A percentile compares a stretch with the other conserved stretches of the same genome.
Evolutionary conservation across 1,284 basidiomycete species (phyloP).

Genomic region (Rhizoctonia solani): DNA sequence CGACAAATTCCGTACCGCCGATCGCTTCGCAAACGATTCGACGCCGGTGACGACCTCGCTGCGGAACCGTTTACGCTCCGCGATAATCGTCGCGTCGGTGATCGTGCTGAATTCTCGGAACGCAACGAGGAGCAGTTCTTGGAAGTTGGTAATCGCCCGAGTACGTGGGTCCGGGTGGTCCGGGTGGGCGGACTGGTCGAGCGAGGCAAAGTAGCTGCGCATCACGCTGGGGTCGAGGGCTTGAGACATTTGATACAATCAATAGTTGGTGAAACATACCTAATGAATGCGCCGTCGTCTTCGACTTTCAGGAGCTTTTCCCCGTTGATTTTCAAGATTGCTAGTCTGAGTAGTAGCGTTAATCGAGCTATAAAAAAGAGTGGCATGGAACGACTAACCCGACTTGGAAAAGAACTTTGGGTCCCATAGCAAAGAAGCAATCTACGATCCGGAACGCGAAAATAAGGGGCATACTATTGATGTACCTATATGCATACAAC

Average conservation of each 20-base stretch:
- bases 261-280: slow-evolving; percentile 53
- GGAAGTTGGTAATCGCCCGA: slow-evolving; percentile 96
- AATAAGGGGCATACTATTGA: slow-evolving; percentile 99
- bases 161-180: slow-evolving; percentile 85
- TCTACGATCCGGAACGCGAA: slow-evolving; percentile 99
- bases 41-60: slow-evolving; percentile 92
- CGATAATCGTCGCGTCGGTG: slow-evolving; percentile 91
- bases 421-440: slow-evolving; percentile 99
- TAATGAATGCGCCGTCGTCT: slow-evolving; percentile 97
- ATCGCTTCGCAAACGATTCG: slow-evolving; percentile 94
- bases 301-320: slow-evolving; percentile 92
- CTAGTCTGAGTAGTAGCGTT: slow-evolving; percentile 49
- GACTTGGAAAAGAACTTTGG: slow-evolving; percentile 97
- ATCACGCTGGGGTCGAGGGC: slow-evolving; percentile 63
- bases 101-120: slow-evolving; percentile 98
- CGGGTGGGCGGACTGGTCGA: slow-evolving; percentile 95
- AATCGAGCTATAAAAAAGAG: neutral
- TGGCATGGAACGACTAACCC: slow-evolving; percentile 74
- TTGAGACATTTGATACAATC: neutral
- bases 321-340: slow-evolving; percentile 98
- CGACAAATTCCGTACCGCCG: slow-evolving; percentile 87
- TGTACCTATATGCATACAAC: slow-evolving; percentile 62
- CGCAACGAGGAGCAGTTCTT: slow-evolving; percentile 92
- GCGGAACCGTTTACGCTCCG: slow-evolving; percentile 85
- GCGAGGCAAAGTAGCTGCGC: slow-evolving; percentile 91